phyloP scores from a whole-genome alignment of 495 filamentous ascomycete species.

The Penicillium lividum region DNA sequence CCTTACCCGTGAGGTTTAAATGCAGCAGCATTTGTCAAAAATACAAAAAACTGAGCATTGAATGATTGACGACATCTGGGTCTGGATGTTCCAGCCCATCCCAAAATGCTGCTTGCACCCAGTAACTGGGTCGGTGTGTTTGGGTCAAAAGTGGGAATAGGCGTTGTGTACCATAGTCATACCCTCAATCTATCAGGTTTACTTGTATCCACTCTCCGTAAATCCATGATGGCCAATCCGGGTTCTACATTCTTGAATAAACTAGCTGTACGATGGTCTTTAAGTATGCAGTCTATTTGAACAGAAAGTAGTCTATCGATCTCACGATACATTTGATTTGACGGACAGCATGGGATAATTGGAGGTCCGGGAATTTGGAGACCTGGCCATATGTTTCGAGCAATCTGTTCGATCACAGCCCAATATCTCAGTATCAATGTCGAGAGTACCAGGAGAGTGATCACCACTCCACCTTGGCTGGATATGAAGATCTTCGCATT shows the following conservation, averaged over 20 bases:
- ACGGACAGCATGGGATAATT: slow-evolving; percentile 8
- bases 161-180: slow-evolving; percentile 7
- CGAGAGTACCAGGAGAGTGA: background rate
- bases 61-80: slow-evolving; percentile 8
- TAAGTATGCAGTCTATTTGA: background rate
- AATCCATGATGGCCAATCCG: no score
- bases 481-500: slow-evolving; percentile 12
- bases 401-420: background rate
- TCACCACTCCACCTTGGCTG: slow-evolving; percentile 16
- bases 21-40: background rate
- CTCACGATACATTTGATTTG: slow-evolving; percentile 6
- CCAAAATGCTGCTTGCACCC: background rate
- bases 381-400: background rate
- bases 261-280: no score
- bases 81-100: slow-evolving; percentile 1
- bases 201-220: background rate
- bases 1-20: slow-evolving; percentile 7
- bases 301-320: background rate
- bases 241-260: no score
- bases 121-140: background rate
- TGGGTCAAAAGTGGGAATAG: slow-evolving; percentile 6
- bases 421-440: background rate
- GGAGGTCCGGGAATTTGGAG: slow-evolving; percentile 6
- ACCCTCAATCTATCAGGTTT: slow-evolving; percentile 7
- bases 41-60: slow-evolving; percentile 1